Conservation (phyloP, 805 yeast genomes). For the Ogataea nakhonphanomensis region DNA sequence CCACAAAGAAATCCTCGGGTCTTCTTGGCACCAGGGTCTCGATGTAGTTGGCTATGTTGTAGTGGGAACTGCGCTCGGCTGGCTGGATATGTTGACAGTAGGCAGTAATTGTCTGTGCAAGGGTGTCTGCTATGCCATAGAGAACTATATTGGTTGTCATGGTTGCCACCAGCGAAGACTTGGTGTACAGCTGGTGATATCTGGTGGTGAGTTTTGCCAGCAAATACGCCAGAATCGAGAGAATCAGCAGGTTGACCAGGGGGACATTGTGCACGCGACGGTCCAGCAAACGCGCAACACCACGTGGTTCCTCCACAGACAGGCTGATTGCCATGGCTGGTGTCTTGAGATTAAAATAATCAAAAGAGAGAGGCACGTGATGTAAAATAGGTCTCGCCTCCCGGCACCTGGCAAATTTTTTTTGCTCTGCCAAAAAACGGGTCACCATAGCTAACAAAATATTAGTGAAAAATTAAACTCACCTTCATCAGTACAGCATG, state of each 20-base stretch:
- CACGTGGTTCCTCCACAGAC: background rate
- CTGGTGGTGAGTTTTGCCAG: conserved; percentile 51
- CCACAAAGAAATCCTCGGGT: conserved; percentile 31
- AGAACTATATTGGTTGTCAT: conserved; percentile 75
- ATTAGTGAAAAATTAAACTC: conserved; percentile 11
- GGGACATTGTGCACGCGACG: conserved; percentile 43
- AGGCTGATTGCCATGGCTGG: conserved; percentile 6
- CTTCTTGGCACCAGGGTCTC: conserved; percentile 15
- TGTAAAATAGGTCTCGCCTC: conserved; percentile 4
- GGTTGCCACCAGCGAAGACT: conserved; percentile 70
- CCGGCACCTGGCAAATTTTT: conserved; percentile 11
- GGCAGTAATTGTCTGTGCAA: conserved; percentile 71
- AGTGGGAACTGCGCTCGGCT: conserved; percentile 14
- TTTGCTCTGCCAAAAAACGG: conserved; percentile 12
- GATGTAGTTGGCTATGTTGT: conserved; percentile 21
- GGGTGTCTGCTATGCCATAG: conserved; percentile 85
- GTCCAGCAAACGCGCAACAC: no score
- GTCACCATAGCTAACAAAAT: conserved; percentile 8
- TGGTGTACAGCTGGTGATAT: conserved; percentile 59
- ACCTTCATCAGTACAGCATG: conserved; percentile 52
- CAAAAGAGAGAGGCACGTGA: conserved; percentile 11
- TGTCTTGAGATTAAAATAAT: background rate
- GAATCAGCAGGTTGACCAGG: conserved; percentile 50
- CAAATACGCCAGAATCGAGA: conserved; percentile 45
- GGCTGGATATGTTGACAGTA: conserved; percentile 14